Percentiles rank a stretch among this genome's conserved stretches.
These are phyloP conservation scores for Trametes sp. DNA, from an alignment of 1,284 basidiomycete species.

Conservation along the genomic window DNA sequence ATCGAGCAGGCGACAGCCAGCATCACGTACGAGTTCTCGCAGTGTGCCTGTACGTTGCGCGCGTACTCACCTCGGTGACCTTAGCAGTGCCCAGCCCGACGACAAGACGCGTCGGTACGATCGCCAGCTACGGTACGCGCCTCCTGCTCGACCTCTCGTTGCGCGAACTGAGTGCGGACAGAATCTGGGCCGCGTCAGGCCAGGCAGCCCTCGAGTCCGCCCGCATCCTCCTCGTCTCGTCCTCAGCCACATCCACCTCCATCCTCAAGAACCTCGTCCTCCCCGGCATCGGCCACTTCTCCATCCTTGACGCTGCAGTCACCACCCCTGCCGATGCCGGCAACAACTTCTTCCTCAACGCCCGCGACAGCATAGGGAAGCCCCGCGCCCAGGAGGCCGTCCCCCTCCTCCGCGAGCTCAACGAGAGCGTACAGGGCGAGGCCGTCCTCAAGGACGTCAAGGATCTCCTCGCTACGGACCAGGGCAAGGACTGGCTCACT, in stretches of 20 bases:
- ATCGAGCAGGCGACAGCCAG: conserved; percentile 60
- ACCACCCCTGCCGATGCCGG: conserved; percentile 84
- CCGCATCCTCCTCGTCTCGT: conserved; percentile 83
- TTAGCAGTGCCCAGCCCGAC: conserved; percentile 65
- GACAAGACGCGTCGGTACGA: conserved; percentile 90
- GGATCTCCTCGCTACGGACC: conserved; percentile 58
- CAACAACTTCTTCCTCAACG: conserved; percentile 96
- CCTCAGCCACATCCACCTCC: conserved; percentile 83
- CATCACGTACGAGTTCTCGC: conserved; percentile 48
- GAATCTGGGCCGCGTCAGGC: conserved; percentile 95
- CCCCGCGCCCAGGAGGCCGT: conserved; percentile 84
- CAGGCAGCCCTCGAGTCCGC: conserved; percentile 92
- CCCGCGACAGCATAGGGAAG: conserved; percentile 78
- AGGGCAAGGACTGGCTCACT: conserved; percentile 56
- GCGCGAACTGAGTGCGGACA: conserved; percentile 41
- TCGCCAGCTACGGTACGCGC: conserved; percentile 82
- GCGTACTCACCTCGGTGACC: conserved; percentile 20
- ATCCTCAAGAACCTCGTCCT: conserved; percentile 96
- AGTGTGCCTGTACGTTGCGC: conserved; percentile 6
- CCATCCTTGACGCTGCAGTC: conserved; percentile 76
- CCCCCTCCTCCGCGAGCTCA: conserved; percentile 84
- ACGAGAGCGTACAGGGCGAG: conserved; percentile 82
- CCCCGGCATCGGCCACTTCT: conserved; percentile 92
- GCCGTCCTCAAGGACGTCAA: conserved; percentile 68
- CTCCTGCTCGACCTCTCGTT: not conserved